These are phyloP conservation scores for Neoboletus brunneissimus DNA, from an alignment of 768 basidiomycete species.

Conservation along the genomic window DNA sequence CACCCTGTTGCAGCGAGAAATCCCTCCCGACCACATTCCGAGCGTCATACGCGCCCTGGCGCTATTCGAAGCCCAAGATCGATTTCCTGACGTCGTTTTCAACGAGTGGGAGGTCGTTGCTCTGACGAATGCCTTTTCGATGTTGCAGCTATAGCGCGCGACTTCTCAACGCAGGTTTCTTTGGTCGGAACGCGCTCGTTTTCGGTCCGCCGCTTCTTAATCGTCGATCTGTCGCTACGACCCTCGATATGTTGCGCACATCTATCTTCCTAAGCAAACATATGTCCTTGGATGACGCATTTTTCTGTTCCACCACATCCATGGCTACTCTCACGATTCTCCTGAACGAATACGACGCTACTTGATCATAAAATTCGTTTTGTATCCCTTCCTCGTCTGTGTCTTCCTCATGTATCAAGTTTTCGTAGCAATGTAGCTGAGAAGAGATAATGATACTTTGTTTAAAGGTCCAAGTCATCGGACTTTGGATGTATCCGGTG, in stretches of 20 bases:
- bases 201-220: not conserved
- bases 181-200: not conserved
- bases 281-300: not conserved
- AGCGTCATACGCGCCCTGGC: slow-evolving; percentile 21
- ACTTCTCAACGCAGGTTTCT: not conserved
- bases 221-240: slow-evolving; percentile 1
- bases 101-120: slow-evolving; percentile 15
- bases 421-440: not conserved
- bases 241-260: not conserved
- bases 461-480: not conserved
- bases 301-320: not conserved
- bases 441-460: not conserved
- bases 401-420: not conserved
- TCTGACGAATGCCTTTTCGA: slow-evolving; percentile 21
- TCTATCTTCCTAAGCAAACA: not conserved
- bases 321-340: not conserved
- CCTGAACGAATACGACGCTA: not conserved
- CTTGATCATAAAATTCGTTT: not conserved
- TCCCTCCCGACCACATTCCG: slow-evolving; percentile 21
- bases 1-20: slow-evolving; percentile 12
- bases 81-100: not conserved
- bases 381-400: slow-evolving; percentile 5
- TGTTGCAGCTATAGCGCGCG: slow-evolving; percentile 16
- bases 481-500: too few relatives aligned
- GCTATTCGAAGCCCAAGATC: slow-evolving; percentile 16